Conservation (phyloP, 2,329 filamentous ascomycete genomes). For the Exophiala alcalophila region DNA sequence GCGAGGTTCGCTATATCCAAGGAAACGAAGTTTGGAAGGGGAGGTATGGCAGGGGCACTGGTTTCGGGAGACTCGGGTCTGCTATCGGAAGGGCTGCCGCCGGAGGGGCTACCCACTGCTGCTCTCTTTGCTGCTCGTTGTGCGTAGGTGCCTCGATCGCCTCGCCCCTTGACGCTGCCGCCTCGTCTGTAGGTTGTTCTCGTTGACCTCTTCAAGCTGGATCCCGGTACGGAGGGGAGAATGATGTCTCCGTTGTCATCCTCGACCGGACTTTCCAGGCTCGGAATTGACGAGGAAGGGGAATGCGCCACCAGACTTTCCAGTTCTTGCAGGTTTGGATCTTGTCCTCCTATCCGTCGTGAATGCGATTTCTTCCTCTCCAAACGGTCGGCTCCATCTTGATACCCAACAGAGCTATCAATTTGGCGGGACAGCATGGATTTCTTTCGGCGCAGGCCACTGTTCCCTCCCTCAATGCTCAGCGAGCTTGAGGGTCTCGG, state of each 20-base stretch:
- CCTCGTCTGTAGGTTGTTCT: conserved; percentile 88
- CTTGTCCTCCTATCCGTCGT: conserved; percentile 50
- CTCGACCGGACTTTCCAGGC: conserved; percentile 43
- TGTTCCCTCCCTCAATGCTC: conserved; percentile 35
- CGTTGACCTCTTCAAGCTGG: conserved; percentile 82
- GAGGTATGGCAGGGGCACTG: conserved; percentile 33
- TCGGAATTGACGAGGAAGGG: conserved; percentile 53
- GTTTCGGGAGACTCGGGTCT: conserved; percentile 23
- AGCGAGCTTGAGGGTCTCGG: conserved; percentile 27
- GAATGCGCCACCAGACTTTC: conserved; percentile 79
- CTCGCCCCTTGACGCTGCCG: conserved; percentile 64
- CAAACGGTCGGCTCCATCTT: conserved; percentile 78
- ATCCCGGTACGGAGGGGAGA: conserved; percentile 69
- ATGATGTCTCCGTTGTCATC: conserved; percentile 68
- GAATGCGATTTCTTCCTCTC: conserved; percentile 68
- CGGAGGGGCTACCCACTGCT: conserved; percentile 34
- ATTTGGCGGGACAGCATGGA: conserved; percentile 95
- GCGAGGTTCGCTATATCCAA: conserved; percentile 42
- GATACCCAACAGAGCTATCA: conserved; percentile 70
- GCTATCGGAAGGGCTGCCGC: too few species aligned
- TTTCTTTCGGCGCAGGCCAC: conserved; percentile 76
- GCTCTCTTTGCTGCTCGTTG: conserved; percentile 62
- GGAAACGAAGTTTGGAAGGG: conserved; percentile 34
- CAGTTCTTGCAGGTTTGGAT: conserved; percentile 66
- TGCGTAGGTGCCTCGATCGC: conserved; percentile 68